Conservation (phyloP, 495 filamentous ascomycete species). For the Neurospora sp. region DNA sequence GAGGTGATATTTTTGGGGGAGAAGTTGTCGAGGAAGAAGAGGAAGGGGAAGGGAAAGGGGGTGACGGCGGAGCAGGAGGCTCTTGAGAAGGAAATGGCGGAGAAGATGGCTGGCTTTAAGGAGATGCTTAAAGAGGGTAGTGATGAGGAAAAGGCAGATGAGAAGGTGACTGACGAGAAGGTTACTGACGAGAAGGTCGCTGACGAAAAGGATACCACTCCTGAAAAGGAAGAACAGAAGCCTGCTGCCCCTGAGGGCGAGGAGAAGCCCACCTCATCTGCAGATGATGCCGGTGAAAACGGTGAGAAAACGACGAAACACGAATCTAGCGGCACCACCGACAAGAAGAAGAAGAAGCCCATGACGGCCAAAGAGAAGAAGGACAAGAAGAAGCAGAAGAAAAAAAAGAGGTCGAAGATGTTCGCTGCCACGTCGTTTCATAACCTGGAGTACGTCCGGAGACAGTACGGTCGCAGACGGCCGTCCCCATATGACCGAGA, state of each 20-base stretch:
- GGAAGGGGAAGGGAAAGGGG: neutral
- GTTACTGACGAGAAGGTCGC: neutral
- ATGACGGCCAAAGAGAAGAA: neutral
- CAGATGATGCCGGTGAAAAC: neutral
- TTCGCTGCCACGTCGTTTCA: slow-evolving; percentile 7
- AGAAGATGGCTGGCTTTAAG: neutral
- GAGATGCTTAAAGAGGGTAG: neutral
- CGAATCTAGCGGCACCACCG: neutral
- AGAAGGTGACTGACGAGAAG: neutral
- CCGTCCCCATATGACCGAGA: slow-evolving; percentile 7
- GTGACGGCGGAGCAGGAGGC: neutral
- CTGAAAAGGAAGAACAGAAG: neutral
- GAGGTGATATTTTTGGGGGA: neutral
- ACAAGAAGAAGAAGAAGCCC: slow-evolving; percentile 8
- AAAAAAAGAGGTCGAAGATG: slow-evolving; percentile 26
- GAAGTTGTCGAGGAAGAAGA: neutral
- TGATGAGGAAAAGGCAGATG: slow-evolving; percentile 15
- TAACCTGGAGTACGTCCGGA: neutral
- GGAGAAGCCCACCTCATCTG: neutral
- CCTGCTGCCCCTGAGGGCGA: neutral
- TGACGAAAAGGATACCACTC: neutral
- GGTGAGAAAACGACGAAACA: neutral
- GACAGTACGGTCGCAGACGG: neutral
- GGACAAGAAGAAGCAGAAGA: slow-evolving; percentile 8
- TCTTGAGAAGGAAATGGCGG: neutral